Conservation (phyloP, 441 rosid species). For the Aleurites moluccanus region DNA sequence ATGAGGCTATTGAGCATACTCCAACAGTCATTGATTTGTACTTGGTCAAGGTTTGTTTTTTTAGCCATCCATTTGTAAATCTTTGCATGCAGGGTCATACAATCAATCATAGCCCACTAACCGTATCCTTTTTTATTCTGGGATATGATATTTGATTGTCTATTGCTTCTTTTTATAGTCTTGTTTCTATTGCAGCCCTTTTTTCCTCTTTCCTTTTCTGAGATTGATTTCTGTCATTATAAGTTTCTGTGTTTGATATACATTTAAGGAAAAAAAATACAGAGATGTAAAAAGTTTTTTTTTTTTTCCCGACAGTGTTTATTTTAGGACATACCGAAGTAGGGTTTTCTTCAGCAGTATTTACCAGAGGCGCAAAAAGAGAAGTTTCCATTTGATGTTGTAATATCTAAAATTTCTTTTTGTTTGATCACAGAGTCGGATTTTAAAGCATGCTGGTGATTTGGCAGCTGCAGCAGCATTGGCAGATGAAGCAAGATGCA, state of each 20-base stretch:
- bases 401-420: not conserved
- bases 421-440: constrained; percentile 72
- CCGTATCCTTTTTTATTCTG: not conserved
- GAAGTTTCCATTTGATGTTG: not conserved
- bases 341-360: not conserved
- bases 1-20: constrained; percentile 92
- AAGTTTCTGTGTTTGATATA: not conserved
- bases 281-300: not conserved
- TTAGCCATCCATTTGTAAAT: constrained; percentile 10
- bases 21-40: constrained; percentile 98
- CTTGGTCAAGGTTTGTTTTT: constrained; percentile 75
- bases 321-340: not conserved
- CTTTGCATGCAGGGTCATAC: not conserved
- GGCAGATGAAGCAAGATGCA: constrained; percentile 99
- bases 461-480: constrained; percentile 88
- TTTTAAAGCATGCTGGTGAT: constrained; percentile 99
- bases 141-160: not conserved
- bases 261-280: not conserved
- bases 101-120: not conserved
- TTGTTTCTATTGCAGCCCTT: not conserved
- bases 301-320: not conserved
- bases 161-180: not conserved
- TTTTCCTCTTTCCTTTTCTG: not conserved
- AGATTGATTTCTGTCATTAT: constrained; percentile 6
- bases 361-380: not conserved